Evolutionary conservation across 164 flowering plant species (phyloP).

Genomic region (Warburgia ugandensis): DNA sequence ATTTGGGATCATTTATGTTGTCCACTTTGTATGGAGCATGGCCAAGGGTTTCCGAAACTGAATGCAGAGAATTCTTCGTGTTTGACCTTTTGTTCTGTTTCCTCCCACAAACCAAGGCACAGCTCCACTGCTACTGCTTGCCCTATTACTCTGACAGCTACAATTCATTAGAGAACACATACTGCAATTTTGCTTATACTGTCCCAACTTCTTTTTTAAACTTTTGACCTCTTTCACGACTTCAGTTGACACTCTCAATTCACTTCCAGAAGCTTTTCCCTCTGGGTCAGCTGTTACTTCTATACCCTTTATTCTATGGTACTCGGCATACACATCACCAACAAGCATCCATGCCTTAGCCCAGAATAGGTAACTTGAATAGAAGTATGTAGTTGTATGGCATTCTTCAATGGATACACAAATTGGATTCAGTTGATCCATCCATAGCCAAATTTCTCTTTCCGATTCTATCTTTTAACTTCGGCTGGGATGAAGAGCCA

Average conservation of each 20-base stretch:
- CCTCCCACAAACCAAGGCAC: conserved; percentile 30
- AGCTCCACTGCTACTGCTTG: conserved; percentile 64
- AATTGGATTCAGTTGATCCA: conserved; percentile 10
- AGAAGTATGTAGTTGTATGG: conserved; percentile 24
- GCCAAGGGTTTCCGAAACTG: conserved; percentile 16
- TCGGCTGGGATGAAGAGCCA: conserved; percentile 16
- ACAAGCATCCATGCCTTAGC: conserved; percentile 88
- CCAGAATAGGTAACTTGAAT: conserved; percentile 72
- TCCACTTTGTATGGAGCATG: conserved; percentile 14
- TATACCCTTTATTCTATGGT: conserved; percentile 37
- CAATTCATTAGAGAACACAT: conserved; percentile 86
- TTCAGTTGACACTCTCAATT: conserved; percentile 72
- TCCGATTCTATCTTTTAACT: conserved; percentile 13
- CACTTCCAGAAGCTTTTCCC: conserved; percentile 22
- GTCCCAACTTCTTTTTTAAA: conserved; percentile 75
- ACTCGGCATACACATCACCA: conserved; percentile 83
- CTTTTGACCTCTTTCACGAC: conserved; percentile 82
- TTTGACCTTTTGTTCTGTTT: conserved; percentile 45
- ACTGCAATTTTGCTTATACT: conserved; percentile 55
- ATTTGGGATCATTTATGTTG: conserved; percentile 9
- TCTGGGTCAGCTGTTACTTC: conserved; percentile 26
- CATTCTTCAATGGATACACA: conserved; percentile 15
- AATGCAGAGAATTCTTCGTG: conserved; percentile 20
- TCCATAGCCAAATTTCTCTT: conserved; percentile 16
- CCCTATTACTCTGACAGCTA: conserved; percentile 93